Percentiles rank a stretch among this genome's conserved stretches.
phyloP scores from a whole-genome alignment of 495 filamentous ascomycete genomes.

The Gamarada debralockiae region DNA sequence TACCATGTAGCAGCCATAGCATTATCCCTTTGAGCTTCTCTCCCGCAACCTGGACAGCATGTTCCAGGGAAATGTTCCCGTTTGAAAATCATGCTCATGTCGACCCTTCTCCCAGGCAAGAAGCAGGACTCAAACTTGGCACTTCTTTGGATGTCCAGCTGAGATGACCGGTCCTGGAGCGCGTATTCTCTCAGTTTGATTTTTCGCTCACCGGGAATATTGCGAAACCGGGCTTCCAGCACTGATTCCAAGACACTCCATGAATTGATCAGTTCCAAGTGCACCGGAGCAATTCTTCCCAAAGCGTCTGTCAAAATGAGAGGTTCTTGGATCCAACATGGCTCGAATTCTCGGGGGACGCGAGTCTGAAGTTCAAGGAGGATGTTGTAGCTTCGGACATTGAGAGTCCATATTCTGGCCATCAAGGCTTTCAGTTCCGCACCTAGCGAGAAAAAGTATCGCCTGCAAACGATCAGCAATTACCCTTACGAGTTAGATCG shows the following conservation, averaged over 20 bases:
- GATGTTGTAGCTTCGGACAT: no score
- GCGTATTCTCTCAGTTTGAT: slow-evolving; percentile 2
- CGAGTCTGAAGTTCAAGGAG: no score
- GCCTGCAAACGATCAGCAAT: no score
- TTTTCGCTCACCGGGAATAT: slow-evolving; percentile 2
- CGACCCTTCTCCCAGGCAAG: background rate
- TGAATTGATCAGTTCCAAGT: slow-evolving; percentile 13
- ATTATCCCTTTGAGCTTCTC: no score
- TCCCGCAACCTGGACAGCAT: background rate
- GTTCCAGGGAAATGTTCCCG: background rate
- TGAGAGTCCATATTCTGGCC: no score
- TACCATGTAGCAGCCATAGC: no score
- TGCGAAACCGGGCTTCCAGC: background rate
- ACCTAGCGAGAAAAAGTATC: no score
- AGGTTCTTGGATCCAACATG: no score
- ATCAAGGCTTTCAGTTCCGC: no score
- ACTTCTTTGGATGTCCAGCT: background rate
- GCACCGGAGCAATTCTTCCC: slow-evolving; percentile 5
- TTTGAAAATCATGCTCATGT: slow-evolving; percentile 8
- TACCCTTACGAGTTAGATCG: no score
- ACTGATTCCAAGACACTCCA: slow-evolving; percentile 1
- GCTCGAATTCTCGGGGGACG: background rate
- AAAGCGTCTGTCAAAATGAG: slow-evolving; percentile 4
- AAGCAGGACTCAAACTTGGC: slow-evolving; percentile 1
- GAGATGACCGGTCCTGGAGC: background rate